Base-by-base conservation (phyloP, 2,329 filamentous ascomycete genomes). In the Calonectria honghensis region DNA sequence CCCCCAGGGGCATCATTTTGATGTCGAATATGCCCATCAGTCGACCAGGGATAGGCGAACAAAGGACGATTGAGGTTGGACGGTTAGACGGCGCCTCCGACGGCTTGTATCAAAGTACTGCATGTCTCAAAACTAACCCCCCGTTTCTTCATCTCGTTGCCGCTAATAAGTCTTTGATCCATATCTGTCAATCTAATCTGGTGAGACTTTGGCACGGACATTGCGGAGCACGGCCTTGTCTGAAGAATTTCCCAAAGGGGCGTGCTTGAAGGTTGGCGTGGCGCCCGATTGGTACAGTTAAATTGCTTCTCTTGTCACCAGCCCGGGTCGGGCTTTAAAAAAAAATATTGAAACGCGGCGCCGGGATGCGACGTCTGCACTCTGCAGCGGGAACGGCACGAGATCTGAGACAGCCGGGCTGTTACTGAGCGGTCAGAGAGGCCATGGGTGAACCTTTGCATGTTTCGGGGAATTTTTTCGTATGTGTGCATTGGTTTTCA, bases 81-180 rank as follows among this genome's bases (percentile, higher is more conserved):
- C 39, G 45, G 31, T 63, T 37, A 45, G 50, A 57, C 65, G 54
- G 70, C 52, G 54, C 52, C 63, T 50, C 66, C 67, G 68, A 64
- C 51, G 48, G 71, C 57, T 52, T 59, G 72, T 73, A 73, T 75
- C 71, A 65, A 57, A 63, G 39, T 70, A 57, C 70, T 74, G 74
- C 70, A 68, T 78, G 74, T 75, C 70, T 73, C 37, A 72, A 72
- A 68, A 6, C 24, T 51, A 48, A 48, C 41, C 52, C 70, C 65
- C 57, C 74, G 64, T 75, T 75, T 70, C 70, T 79, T 75, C 70
- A 73, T 74, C 61, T 72, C 65, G 52, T 69, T 70, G 68, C 73
- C 70, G 66, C 68, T 59, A 69, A 50, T 59, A 69, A 50, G 39
- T 69, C 31, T 48, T 65, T 50, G 50, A 68, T 31, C 57, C 54